Evolutionary conservation across 495 filamentous ascomycete genomes (phyloP).

Genomic region (Hypoxylon lenormandii): DNA sequence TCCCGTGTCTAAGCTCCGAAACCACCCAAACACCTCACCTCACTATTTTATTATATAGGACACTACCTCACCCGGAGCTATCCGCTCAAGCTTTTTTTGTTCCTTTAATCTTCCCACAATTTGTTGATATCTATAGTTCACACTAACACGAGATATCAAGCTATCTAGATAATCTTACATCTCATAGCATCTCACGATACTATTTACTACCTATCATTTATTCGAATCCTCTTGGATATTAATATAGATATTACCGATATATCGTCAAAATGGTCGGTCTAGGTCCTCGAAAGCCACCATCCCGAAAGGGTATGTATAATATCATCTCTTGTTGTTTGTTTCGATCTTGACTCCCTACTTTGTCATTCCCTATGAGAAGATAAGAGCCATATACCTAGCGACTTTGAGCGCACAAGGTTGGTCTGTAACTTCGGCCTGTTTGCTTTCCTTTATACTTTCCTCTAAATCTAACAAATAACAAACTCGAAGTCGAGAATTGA

Average conservation of each 20-base stretch:
- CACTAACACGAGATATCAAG: conserved; percentile 18
- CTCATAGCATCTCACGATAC: neutral
- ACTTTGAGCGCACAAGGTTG: neutral
- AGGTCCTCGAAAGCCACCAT: conserved; percentile 76
- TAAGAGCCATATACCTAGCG: neutral
- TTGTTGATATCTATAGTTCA: conserved; percentile 2
- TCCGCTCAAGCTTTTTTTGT: conserved; percentile 18
- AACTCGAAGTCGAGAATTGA: neutral
- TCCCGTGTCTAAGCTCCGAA: conserved; percentile 20
- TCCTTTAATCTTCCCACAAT: conserved; percentile 2
- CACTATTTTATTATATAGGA: conserved; percentile 24
- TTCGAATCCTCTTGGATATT: conserved; percentile 25
- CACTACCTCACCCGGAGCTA: conserved; percentile 13
- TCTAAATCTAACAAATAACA: neutral
- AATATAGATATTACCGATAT: conserved; percentile 25
- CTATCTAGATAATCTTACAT: conserved; percentile 11
- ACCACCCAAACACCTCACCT: conserved; percentile 10
- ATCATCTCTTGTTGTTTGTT: conserved; percentile 20
- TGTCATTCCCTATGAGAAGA: conserved; percentile 33
- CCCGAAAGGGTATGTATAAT: conserved; percentile 76
- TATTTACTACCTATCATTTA: conserved; percentile 1
- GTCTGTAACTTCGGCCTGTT: neutral
- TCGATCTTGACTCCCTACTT: conserved; percentile 18
- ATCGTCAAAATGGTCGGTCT: conserved; percentile 76
- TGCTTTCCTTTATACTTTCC: conserved; percentile 10